Evolutionary conservation across 345 rosid species (phyloP).

Genomic region (Laguncularia racemosa): DNA sequence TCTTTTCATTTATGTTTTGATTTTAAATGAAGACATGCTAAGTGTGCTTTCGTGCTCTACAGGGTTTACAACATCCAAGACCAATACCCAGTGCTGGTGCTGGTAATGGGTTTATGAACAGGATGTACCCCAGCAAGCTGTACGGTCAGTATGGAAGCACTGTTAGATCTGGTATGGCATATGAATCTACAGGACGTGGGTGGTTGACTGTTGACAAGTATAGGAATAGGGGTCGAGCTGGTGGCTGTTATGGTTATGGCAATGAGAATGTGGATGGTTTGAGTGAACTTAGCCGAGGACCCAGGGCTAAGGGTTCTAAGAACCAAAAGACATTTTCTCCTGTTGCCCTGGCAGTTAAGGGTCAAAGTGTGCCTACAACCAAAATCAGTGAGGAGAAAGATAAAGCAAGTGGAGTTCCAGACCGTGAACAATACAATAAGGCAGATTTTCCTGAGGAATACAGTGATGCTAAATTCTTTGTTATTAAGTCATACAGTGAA

Average conservation of each 20-base stretch:
- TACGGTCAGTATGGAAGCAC: constrained; percentile 64
- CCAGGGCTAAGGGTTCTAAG: constrained; percentile 68
- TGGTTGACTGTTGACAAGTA: constrained; percentile 60
- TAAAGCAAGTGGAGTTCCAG: constrained; percentile 15
- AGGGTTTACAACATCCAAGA: constrained; percentile 56
- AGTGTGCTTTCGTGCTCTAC: constrained; percentile 2
- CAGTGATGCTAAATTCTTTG: constrained; percentile 63
- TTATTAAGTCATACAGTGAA: constrained; percentile 87
- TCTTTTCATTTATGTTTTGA: background rate
- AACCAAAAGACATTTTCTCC: constrained; percentile 45
- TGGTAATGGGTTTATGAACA: constrained; percentile 50
- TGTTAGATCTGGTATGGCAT: constrained; percentile 51
- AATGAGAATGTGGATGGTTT: constrained; percentile 65
- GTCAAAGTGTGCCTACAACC: constrained; percentile 29
- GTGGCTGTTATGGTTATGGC: constrained; percentile 50
- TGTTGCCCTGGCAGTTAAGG: constrained; percentile 34
- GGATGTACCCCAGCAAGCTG: constrained; percentile 57
- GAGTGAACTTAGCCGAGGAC: constrained; percentile 88
- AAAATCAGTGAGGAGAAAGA: constrained; percentile 19
- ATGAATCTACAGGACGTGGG: constrained; percentile 52
- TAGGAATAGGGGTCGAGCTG: constrained; percentile 61
- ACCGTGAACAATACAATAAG: constrained; percentile 20
- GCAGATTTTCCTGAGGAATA: constrained; percentile 43
- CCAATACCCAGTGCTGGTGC: constrained; percentile 52
- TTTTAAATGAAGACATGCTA: background rate